Base-by-base conservation (phyloP, 257 asterid species). In the Verbascum thapsus region DNA sequence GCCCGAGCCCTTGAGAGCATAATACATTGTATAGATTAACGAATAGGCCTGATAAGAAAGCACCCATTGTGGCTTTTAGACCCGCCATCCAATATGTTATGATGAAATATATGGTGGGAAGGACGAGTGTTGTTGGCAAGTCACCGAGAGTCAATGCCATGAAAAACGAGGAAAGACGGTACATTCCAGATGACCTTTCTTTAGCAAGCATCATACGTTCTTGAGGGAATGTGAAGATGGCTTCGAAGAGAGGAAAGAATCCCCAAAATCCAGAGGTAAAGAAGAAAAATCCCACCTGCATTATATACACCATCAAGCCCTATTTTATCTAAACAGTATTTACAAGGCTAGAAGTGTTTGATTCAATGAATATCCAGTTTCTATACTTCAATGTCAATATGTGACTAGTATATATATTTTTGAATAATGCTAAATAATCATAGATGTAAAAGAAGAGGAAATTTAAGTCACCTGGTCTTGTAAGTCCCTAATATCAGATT, bases 161-260 rank as follows among this genome's bases (percentile, higher is more conserved):
- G 78, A 82, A 85, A 55, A 72, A 85, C 0, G 92, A 82, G 3
- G 92, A 85, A 18, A 85, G 79, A 32, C 73, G 71, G 64, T 85
- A 85, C 83, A 76, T 85, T 1, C 88, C 88, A 0, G 87, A 85
- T 3, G 88, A 67, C 17, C 87, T 74, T 64, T 85, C 92, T 64
- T 85, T 85, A 9, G 73, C 78, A 0, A 85, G 81, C 83, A 82
- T 82, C 64, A 56, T 37, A 0, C 81, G 71, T 38, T 85, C 92
- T 58, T 54, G 69, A 5, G 88, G 86, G 59, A 82, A 80, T 0
- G 88, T 76, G 71, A 77, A 85, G 18, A 85, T 75, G 1, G 88
- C 92, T 58, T 78, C 77, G 55, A 80, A 78, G 12, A 82, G 70
- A 0, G 88, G 83, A 52, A 72, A 75, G 61, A 73, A 73, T 37